A percentile compares a stretch with the other conserved stretches of the same genome.
phyloP scores from a whole-genome alignment of 1,139 yeast genomes.

The Hansenula sp. region DNA sequence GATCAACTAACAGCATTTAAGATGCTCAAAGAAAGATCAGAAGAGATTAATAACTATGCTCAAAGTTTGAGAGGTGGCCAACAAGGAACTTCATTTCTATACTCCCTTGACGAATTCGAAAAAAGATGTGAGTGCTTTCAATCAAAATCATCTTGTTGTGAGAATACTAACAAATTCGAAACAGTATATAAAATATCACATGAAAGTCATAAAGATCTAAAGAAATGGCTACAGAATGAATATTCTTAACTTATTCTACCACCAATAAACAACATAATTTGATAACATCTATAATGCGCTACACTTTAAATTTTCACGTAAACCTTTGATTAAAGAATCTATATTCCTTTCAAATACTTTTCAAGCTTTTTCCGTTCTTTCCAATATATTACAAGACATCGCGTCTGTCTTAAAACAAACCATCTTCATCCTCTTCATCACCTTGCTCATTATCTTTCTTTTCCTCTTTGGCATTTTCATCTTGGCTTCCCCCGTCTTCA shows the following conservation, averaged over 20 bases:
- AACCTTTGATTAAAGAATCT: not conserved
- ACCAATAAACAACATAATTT: not conserved
- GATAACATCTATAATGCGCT: too few species aligned
- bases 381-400: slow-evolving; percentile 4
- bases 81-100: slow-evolving; percentile 44
- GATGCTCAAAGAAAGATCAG: slow-evolving; percentile 61
- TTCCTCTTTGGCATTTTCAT: slow-evolving; percentile 10
- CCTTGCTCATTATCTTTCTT: slow-evolving; percentile 3
- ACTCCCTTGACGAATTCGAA: slow-evolving; percentile 75
- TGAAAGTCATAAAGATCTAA: slow-evolving; percentile 58
- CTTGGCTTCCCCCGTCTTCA: slow-evolving; percentile 15
- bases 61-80: slow-evolving; percentile 41
- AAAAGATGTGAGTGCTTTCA: slow-evolving; percentile 33
- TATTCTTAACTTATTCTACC: slow-evolving; percentile 14
- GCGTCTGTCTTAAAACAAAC: slow-evolving; percentile 15
- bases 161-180: not conserved
- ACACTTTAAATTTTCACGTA: too few species aligned
- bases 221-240: slow-evolving; percentile 53
- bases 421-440: slow-evolving; percentile 19
- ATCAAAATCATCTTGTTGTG: too few species aligned
- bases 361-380: not conserved
- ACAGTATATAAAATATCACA: slow-evolving; percentile 53
- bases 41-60: slow-evolving; percentile 70
- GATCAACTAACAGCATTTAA: slow-evolving; percentile 15
- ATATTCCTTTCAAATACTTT: slow-evolving; percentile 1